Evolutionary conservation across 352 stramenopile genomes (phyloP).

Genomic region (Globisporangium takayamanum): DNA sequence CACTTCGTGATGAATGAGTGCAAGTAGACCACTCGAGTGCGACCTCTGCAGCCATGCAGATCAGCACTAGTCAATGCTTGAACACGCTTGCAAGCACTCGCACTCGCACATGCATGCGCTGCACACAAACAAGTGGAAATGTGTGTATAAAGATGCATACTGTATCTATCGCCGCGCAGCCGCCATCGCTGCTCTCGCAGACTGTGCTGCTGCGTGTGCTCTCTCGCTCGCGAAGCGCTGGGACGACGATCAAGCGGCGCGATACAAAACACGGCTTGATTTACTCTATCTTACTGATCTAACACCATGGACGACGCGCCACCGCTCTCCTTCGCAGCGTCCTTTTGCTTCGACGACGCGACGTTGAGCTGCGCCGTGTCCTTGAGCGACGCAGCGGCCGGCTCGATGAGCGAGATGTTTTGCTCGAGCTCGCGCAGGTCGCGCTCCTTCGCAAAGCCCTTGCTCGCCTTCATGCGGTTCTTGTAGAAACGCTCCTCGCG

Average conservation of each 20-base stretch:
- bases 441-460: constrained; percentile 69
- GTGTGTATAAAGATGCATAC: too few relatives aligned
- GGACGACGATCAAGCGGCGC: neutral
- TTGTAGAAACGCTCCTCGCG: constrained; percentile 97
- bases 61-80: too few relatives aligned
- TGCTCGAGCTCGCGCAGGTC: constrained; percentile 80
- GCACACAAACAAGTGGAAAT: too few relatives aligned
- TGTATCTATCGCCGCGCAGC: too few relatives aligned
- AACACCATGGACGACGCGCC: constrained; percentile 73
- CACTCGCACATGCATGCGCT: too few relatives aligned
- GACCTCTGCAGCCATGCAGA: too few relatives aligned
- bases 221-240: too few relatives aligned
- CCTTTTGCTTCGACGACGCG: constrained; percentile 53
- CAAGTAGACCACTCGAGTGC: too few relatives aligned
- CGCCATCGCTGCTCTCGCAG: too few relatives aligned
- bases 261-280: constrained; percentile 21
- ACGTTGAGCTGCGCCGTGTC: constrained; percentile 73
- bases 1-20: too few relatives aligned
- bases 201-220: too few relatives aligned
- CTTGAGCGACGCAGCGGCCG: constrained; percentile 62
- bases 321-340: constrained; percentile 40
- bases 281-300: constrained; percentile 71
- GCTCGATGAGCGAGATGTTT: constrained; percentile 84
- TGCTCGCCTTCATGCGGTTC: constrained; percentile 93
- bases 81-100: too few relatives aligned